phyloP scores from a whole-genome alignment of 371 early-diverging fungal genomes.

The Dichotomocladium elegans region DNA sequence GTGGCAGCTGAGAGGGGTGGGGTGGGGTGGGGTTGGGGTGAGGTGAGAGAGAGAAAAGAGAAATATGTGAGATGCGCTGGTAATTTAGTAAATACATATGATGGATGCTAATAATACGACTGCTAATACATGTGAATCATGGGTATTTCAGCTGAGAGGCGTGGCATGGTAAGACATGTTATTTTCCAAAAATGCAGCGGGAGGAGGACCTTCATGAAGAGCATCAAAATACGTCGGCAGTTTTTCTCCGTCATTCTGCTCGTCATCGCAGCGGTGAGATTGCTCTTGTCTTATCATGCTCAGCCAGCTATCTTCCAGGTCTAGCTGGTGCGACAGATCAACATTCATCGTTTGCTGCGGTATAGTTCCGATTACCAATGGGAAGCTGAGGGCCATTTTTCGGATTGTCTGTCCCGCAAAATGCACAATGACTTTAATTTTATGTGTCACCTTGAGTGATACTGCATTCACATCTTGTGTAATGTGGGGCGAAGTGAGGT shows the following conservation, averaged over 20 bases:
- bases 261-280: background rate
- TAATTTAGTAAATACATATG: too few relatives aligned
- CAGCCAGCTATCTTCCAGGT: background rate
- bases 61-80: background rate
- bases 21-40: too few relatives aligned
- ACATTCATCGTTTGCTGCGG: background rate
- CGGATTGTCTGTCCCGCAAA: conserved; percentile 8
- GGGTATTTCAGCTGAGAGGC: background rate
- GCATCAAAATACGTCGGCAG: conserved; percentile 16
- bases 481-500: background rate
- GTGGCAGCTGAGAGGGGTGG: too few relatives aligned
- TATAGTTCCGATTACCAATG: conserved; percentile 10
- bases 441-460: conserved; percentile 11
- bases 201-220: conserved; percentile 18
- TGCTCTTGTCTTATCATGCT: background rate
- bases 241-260: background rate
- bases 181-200: conserved; percentile 18
- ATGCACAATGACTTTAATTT: conserved; percentile 9
- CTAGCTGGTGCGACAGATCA: background rate
- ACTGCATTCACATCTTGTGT: conserved; percentile 10
- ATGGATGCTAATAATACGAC: too few relatives aligned
- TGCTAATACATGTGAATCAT: too few relatives aligned
- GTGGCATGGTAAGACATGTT: conserved; percentile 10
- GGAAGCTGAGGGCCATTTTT: conserved; percentile 17
- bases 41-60: background rate